Evolutionary conservation across 768 basidiomycete genomes (phyloP).

Genomic region (Russula virescens): DNA sequence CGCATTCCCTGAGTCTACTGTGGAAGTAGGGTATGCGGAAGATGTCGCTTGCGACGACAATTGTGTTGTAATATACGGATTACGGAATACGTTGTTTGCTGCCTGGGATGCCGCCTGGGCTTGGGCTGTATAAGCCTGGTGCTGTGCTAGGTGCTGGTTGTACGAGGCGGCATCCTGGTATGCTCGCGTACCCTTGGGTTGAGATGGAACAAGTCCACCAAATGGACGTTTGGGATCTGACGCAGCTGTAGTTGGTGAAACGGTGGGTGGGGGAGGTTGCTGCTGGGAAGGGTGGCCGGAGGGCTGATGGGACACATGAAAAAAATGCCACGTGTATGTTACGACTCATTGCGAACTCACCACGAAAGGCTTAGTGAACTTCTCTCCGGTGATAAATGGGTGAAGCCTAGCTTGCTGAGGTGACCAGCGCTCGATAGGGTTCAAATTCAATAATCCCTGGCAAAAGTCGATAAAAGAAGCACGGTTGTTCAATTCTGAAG

Average conservation of each 20-base stretch:
- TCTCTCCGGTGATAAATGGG: constrained; percentile 98
- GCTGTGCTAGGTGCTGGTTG: constrained; percentile 90
- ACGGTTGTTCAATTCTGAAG: constrained; percentile 84
- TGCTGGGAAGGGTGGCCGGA: constrained; percentile 21
- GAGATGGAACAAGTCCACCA: constrained; percentile 87
- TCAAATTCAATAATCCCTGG: constrained; percentile 86
- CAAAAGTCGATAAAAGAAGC: constrained; percentile 98
- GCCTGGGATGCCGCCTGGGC: constrained; percentile 71
- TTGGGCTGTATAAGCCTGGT: constrained; percentile 89
- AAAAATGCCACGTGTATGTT: not conserved
- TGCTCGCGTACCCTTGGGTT: constrained; percentile 77
- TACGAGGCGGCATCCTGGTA: constrained; percentile 92
- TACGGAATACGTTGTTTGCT: constrained; percentile 61
- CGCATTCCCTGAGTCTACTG: constrained; percentile 27
- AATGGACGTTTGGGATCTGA: constrained; percentile 82
- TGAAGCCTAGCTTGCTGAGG: constrained; percentile 94
- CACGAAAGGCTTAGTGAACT: constrained; percentile 80
- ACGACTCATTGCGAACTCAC: constrained; percentile 40
- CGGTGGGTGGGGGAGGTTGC: constrained; percentile 29
- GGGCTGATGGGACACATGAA: constrained; percentile 23
- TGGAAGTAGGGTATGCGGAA: constrained; percentile 30
- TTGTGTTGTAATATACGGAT: constrained; percentile 67
- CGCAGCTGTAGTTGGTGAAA: constrained; percentile 31
- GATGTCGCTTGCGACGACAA: constrained; percentile 30
- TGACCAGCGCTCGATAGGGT: constrained; percentile 94